phyloP scores from a whole-genome alignment of 768 basidiomycete genomes.

The Epithele typhae region DNA sequence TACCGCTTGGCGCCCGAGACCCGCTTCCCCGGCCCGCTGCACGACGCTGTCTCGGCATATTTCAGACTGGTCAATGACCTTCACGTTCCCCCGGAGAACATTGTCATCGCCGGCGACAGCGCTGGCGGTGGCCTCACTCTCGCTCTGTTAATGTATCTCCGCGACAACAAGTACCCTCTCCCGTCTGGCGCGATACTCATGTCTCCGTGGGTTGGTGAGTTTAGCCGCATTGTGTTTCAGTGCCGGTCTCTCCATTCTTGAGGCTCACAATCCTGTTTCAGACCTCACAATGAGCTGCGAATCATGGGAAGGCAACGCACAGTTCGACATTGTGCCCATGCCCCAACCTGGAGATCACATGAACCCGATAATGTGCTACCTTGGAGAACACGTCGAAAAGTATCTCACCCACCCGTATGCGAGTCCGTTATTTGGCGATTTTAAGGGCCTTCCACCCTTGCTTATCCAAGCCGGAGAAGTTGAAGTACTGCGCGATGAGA shows the following conservation, averaged over 20 bases:
- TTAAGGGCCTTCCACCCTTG: conserved; percentile 81
- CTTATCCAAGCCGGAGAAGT: conserved; percentile 92
- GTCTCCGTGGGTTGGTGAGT: conserved; percentile 93
- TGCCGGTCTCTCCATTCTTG: background rate
- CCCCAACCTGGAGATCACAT: conserved; percentile 77
- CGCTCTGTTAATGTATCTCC: conserved; percentile 86
- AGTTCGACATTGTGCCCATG: conserved; percentile 77
- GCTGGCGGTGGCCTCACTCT: conserved; percentile 89
- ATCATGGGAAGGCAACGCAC: conserved; percentile 92
- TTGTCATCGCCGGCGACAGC: conserved; percentile 86
- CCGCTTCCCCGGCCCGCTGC: conserved; percentile 83
- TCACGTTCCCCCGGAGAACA: conserved; percentile 86
- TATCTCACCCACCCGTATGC: conserved; percentile 97
- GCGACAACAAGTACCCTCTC: conserved; percentile 84
- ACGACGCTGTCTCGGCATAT: conserved; percentile 85
- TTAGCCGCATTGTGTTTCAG: background rate
- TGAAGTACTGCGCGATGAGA: conserved; percentile 93
- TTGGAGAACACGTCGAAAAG: conserved; percentile 73
- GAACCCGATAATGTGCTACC: conserved; percentile 91
- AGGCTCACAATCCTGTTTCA: conserved; percentile 30
- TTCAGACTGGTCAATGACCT: conserved; percentile 84
- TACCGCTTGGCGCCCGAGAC: conserved; percentile 97
- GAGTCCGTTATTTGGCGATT: conserved; percentile 90
- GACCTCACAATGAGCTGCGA: conserved; percentile 97
- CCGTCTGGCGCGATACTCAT: conserved; percentile 86